A percentile compares a stretch with the other conserved stretches of the same genome.
phyloP scores from a whole-genome alignment of 345 rosid genomes.

The Mallotus nudiflorus region DNA sequence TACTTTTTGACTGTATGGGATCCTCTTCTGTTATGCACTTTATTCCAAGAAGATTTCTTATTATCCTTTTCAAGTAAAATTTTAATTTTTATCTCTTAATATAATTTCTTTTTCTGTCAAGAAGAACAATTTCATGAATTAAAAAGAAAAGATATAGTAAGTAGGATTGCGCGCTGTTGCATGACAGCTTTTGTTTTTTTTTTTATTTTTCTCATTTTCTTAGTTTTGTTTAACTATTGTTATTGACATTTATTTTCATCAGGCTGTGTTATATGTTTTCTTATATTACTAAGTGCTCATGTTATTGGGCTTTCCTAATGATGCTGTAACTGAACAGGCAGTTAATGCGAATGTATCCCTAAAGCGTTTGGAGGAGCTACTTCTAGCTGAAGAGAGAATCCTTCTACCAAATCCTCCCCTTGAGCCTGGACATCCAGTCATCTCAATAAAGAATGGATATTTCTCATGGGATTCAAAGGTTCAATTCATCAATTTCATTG shows the following conservation, averaged over 20 bases:
- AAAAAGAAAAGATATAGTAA: background rate
- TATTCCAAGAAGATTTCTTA: background rate
- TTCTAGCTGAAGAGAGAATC: slow-evolving; percentile 85
- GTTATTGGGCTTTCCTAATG: slow-evolving; percentile 21
- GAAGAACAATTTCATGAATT: background rate
- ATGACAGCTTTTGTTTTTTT: background rate
- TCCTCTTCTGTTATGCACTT: background rate
- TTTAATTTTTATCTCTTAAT: background rate
- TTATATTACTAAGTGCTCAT: background rate
- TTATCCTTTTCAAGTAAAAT: background rate
- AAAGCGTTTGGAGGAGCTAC: slow-evolving; percentile 89
- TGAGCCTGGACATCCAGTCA: slow-evolving; percentile 67
- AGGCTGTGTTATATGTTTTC: background rate
- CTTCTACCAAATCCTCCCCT: slow-evolving; percentile 91
- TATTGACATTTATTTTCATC: background rate
- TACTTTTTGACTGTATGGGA: background rate
- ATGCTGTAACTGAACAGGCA: slow-evolving; percentile 44
- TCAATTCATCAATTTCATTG: background rate
- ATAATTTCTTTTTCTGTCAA: background rate
- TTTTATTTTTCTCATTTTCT: background rate
- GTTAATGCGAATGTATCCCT: slow-evolving; percentile 96
- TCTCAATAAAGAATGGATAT: slow-evolving; percentile 78
- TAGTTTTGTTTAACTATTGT: background rate
- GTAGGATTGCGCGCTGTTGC: background rate
- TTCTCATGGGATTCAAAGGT: slow-evolving; percentile 99